Conservation (phyloP, 371 early-diverging fungal species). For the Funneliformis caledonium region DNA sequence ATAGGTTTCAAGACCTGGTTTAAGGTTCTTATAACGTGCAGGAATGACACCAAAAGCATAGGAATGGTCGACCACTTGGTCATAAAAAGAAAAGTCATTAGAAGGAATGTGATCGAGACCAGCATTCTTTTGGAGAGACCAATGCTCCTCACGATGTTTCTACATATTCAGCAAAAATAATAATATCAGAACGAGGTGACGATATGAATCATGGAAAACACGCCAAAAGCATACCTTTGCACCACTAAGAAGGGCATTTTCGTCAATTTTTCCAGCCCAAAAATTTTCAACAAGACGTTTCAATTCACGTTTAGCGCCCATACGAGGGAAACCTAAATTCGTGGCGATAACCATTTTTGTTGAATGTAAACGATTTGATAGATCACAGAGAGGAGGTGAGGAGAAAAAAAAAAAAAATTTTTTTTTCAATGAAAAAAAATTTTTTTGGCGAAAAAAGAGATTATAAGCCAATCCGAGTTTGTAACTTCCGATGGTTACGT, state of each 20-base stretch:
- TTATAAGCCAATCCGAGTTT: too few species aligned
- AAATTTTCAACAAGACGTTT: constrained; percentile 88
- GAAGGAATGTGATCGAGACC: constrained; percentile 88
- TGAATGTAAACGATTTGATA: background rate
- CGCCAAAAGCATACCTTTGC: constrained; percentile 51
- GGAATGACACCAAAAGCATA: constrained; percentile 81
- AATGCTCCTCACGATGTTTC: constrained; percentile 84
- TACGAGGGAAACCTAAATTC: constrained; percentile 81
- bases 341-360: constrained; percentile 67
- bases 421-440: too few species aligned
- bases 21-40: constrained; percentile 64
- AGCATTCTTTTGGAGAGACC: constrained; percentile 80
- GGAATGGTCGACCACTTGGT: constrained; percentile 91
- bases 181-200: background rate
- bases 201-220: background rate
- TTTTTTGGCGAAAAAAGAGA: too few species aligned
- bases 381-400: too few species aligned
- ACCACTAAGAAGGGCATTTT: constrained; percentile 70
- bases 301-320: constrained; percentile 88
- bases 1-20: constrained; percentile 76
- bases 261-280: constrained; percentile 90
- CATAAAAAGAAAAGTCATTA: constrained; percentile 95
- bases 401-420: too few species aligned
- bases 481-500: too few species aligned
- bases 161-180: background rate